These are phyloP conservation scores for Penicillium sp. DNA, from an alignment of 2,329 filamentous ascomycete species.

Conservation along the genomic window DNA sequence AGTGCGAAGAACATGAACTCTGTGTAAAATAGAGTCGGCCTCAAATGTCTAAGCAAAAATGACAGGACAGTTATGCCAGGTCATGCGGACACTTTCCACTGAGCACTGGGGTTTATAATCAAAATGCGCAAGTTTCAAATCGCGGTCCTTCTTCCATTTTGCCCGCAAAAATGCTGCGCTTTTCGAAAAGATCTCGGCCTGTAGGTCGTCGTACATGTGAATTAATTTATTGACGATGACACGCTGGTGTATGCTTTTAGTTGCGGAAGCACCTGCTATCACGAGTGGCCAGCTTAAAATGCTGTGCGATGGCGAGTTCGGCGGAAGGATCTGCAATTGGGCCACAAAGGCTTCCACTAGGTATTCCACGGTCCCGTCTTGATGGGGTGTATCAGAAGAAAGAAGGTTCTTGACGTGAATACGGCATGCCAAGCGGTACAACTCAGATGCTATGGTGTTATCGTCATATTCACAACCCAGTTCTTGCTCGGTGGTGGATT, in stretches of 20 bases:
- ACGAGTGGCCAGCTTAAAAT: conserved; percentile 3
- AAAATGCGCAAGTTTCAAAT: background rate
- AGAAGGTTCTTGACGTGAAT: background rate
- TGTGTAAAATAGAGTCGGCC: too few relatives aligned
- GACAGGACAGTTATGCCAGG: background rate
- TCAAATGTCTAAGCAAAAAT: background rate
- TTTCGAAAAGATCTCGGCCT: background rate
- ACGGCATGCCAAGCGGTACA: background rate
- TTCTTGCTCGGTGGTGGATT: background rate
- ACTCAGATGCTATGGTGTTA: background rate
- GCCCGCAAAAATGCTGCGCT: background rate
- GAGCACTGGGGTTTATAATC: background rate
- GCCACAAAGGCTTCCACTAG: background rate
- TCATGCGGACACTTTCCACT: background rate
- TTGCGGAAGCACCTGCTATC: background rate
- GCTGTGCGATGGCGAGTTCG: conserved; percentile 2
- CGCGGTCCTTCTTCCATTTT: background rate
- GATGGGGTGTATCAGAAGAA: background rate
- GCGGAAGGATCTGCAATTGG: background rate
- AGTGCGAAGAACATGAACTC: too few relatives aligned
- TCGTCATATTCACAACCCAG: background rate
- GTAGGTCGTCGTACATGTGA: background rate
- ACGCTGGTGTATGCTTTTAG: background rate
- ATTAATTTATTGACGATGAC: background rate
- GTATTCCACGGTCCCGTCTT: background rate